These are phyloP conservation scores for Sporisorium reilianum DNA, from an alignment of 1,284 basidiomycete species.

Conservation along the genomic window DNA sequence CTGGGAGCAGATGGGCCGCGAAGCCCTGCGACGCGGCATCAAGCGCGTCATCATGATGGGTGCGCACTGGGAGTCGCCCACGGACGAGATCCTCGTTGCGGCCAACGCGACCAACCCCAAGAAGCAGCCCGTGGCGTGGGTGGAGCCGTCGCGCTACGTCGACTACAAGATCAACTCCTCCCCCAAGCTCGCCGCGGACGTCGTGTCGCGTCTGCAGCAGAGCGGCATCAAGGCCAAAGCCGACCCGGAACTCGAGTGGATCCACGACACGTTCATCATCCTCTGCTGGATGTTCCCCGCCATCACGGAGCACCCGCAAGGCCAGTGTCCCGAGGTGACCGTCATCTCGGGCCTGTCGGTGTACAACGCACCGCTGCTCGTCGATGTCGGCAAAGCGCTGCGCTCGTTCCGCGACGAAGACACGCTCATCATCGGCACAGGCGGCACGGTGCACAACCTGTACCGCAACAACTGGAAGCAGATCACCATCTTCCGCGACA, in stretches of 20 bases:
- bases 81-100: conserved; percentile 50
- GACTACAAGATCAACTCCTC: conserved; percentile 52
- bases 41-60: conserved; percentile 62
- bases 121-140: conserved; percentile 63
- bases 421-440: conserved; percentile 56
- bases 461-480: conserved; percentile 59
- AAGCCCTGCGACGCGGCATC: conserved; percentile 55
- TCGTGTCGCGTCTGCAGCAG: conserved; percentile 26
- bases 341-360: conserved; percentile 50
- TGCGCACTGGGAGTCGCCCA: conserved; percentile 58
- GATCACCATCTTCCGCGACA: conserved; percentile 50
- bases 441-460: conserved; percentile 63
- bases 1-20: conserved; percentile 59
- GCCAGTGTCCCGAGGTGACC: conserved; percentile 49
- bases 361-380: conserved; percentile 52
- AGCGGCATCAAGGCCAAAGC: conserved; percentile 50
- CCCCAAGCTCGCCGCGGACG: conserved; percentile 37
- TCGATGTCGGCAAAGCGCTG: conserved; percentile 55
- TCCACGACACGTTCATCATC: conserved; percentile 62
- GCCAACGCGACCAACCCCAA: conserved; percentile 46
- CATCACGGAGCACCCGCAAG: conserved; percentile 38
- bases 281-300: conserved; percentile 59
- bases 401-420: conserved; percentile 50
- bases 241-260: conserved; percentile 56
- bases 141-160: conserved; percentile 40